These are phyloP conservation scores for Saccharomycopsis olivae DNA, from an alignment of 805 yeast genomes.

Conservation along the genomic window DNA sequence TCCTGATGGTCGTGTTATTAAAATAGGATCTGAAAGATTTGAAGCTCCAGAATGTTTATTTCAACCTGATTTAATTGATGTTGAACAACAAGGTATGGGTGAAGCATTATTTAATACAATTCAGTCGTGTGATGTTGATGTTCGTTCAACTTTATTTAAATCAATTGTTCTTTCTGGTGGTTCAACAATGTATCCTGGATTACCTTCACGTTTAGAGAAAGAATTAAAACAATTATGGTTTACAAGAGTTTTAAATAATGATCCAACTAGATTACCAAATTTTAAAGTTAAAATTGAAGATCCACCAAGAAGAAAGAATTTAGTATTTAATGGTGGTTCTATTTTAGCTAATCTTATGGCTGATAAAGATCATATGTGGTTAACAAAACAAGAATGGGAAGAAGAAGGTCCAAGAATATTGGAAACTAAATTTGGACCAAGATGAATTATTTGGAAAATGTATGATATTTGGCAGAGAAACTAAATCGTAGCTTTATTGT, in stretches of 20 bases:
- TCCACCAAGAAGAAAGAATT: constrained; percentile 97
- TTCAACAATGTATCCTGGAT: constrained; percentile 97
- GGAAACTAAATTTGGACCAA: constrained; percentile 78
- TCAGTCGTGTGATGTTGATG: constrained; percentile 90
- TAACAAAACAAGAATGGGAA: constrained; percentile 92
- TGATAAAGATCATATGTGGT: constrained; percentile 98
- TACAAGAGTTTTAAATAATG: constrained; percentile 76
- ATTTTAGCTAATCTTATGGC: constrained; percentile 97
- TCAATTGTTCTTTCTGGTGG: constrained; percentile 97
- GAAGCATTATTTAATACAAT: constrained; percentile 86
- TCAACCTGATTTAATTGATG: constrained; percentile 91
- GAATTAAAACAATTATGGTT: constrained; percentile 96
- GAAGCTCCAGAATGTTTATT: constrained; percentile 96
- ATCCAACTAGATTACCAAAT: constrained; percentile 76
- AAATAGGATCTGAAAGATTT: constrained; percentile 90
- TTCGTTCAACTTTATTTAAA: constrained; percentile 77
- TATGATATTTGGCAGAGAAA: no score
- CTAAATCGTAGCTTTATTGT: no score
- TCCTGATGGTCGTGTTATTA: constrained; percentile 93
- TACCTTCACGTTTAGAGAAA: constrained; percentile 90
- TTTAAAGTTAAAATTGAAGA: constrained; percentile 96
- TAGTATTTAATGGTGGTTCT: constrained; percentile 98
- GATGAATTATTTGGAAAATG: no score
- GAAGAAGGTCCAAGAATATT: constrained; percentile 87
- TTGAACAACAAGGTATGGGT: constrained; percentile 95